Percentiles rank a stretch among this genome's conserved stretches.
Evolutionary conservation across 495 filamentous ascomycete species (phyloP).

Genomic region (Podospora sp.): DNA sequence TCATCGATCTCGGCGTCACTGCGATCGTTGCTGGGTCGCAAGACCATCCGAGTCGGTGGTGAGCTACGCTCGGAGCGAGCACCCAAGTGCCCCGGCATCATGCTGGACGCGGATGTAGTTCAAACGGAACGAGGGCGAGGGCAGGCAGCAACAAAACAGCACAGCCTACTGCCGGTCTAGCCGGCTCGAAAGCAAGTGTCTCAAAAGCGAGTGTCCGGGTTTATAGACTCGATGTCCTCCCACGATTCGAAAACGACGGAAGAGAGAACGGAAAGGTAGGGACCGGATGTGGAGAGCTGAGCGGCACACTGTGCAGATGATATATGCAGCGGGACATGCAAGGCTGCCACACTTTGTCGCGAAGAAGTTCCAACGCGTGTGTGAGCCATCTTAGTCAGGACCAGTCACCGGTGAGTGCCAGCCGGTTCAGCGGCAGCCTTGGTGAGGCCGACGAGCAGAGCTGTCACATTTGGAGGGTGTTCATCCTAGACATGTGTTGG

Average conservation of each 20-base stretch:
- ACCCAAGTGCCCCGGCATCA: neutral
- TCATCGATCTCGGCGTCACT: slow-evolving; percentile 45
- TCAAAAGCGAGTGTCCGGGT: slow-evolving; percentile 26
- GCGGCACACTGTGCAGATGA: neutral
- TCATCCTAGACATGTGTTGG: neutral
- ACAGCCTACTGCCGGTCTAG: slow-evolving; percentile 32
- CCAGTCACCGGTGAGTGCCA: slow-evolving; percentile 30
- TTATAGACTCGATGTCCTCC: neutral
- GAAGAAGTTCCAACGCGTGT: slow-evolving; percentile 14
- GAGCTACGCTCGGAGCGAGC: slow-evolving; percentile 25
- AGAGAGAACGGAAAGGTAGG: neutral
- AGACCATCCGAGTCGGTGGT: slow-evolving; percentile 38
- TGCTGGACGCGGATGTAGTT: neutral
- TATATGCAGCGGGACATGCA: slow-evolving; percentile 1
- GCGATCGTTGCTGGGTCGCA: slow-evolving; percentile 40
- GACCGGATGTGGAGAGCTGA: neutral
- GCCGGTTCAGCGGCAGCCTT: slow-evolving; percentile 26
- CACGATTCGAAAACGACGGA: neutral
- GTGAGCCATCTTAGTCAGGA: slow-evolving; percentile 16
- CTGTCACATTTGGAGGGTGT: slow-evolving; percentile 24
- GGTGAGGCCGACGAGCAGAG: slow-evolving; percentile 26
- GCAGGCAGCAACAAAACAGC: neutral
- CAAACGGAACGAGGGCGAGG: neutral
- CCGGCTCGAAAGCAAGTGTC: slow-evolving; percentile 35
- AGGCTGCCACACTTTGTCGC: slow-evolving; percentile 16